Evolutionary conservation across 2,329 filamentous ascomycete genomes (phyloP), one percentile per base, ranked within the genome.

Genomic region (Cyanodermella asteris): DNA sequence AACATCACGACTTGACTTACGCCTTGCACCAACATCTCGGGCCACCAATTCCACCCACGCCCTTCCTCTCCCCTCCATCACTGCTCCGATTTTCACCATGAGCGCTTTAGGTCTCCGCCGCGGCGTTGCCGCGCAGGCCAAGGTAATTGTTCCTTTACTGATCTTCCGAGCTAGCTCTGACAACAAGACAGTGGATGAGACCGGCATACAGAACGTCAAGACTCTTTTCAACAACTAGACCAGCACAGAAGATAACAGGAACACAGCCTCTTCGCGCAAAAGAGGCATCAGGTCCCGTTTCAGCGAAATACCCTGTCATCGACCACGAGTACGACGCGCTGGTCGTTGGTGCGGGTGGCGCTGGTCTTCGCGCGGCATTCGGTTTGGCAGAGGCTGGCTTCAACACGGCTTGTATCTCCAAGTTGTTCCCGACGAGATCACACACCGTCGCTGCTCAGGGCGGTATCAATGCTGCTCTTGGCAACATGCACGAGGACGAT

Each of bases 271-370:
- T 94, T 37, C 72, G 81, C 50, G 87, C 84, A 29, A 91, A 90
- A 61, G 82, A 93, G 60, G 82, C 82, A 16, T 77, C 77, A 34
- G 72, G 77, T 23, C 77, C 78, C 46, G 65, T 91, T 42, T 76
- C 72, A 52, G 72, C 63, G 52, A 87, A 91, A 55, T 94, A 97
- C 53, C 76, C 81, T 25, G 77, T 97, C 42, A 82, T 97, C 51
- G 87, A 94, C 51, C 87, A 97, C 56, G 81, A 94, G 56, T 94
- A 93, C 56, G 87, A 94, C 74, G 84, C 84, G 34, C 63, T 97
- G 41, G 87, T 97, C 32, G 80, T 61, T 27, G 58, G 58, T 40
- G 66, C 66, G 32, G 66, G 66, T 33, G 66, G 66, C 40, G 63
- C 66, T 32, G 66, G 66, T 40, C 50, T 72, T 20, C 56, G 66